A percentile compares a stretch with the other conserved stretches of the same genome.
Evolutionary conservation across 2,329 filamentous ascomycete genomes (phyloP).

Genomic region (Fusarium protoensiforme): DNA sequence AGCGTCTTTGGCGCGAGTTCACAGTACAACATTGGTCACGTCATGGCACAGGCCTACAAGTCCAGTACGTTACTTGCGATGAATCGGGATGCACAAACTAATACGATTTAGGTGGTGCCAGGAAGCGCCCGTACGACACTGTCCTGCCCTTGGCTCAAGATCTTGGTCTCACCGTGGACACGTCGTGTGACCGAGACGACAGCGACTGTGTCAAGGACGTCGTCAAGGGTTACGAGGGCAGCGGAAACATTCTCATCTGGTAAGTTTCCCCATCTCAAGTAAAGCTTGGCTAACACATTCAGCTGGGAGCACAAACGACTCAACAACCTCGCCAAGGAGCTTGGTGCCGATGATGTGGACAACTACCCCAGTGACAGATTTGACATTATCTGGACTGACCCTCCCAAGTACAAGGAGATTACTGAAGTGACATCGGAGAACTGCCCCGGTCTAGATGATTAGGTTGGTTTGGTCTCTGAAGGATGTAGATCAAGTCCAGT

Average conservation of each 20-base stretch:
- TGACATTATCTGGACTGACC: constrained; percentile 68
- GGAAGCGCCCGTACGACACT: constrained; percentile 65
- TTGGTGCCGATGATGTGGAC: constrained; percentile 62
- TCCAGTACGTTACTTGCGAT: constrained; percentile 44
- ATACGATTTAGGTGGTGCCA: constrained; percentile 56
- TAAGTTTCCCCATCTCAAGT: constrained; percentile 27
- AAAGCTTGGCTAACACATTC: background rate
- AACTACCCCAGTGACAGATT: constrained; percentile 62
- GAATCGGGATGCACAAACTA: background rate
- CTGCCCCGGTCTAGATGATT: constrained; percentile 63
- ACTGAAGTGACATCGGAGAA: constrained; percentile 59
- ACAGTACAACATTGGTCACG: constrained; percentile 65
- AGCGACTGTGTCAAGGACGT: constrained; percentile 62
- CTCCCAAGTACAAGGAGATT: constrained; percentile 60
- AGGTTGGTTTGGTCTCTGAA: background rate
- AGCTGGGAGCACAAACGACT: constrained; percentile 69
- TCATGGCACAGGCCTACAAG: constrained; percentile 67
- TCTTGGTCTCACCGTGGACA: constrained; percentile 65
- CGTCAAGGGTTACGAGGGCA: constrained; percentile 58
- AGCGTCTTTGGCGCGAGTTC: constrained; percentile 65
- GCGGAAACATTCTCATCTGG: constrained; percentile 69
- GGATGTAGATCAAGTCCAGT: background rate
- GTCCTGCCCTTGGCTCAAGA: constrained; percentile 67
- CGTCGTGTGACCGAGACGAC: constrained; percentile 66
- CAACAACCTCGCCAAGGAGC: constrained; percentile 60